Evolutionary conservation across 2,329 filamentous ascomycete species (phyloP).

Genomic region (Fusarium sp.): DNA sequence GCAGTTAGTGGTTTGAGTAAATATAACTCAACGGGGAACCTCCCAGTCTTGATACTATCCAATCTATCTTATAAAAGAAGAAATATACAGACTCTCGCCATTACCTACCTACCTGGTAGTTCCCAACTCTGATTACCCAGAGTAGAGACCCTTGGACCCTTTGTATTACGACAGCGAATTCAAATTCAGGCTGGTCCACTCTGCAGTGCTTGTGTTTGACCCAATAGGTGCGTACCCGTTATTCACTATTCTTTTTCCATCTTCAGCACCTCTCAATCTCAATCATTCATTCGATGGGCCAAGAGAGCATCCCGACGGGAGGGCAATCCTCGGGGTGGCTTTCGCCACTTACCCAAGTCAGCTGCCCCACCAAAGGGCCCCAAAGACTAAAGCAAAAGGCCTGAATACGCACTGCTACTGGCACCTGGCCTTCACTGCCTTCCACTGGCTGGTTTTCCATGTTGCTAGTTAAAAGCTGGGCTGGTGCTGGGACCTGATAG

Average conservation of each 20-base stretch:
- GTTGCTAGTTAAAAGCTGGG: conserved; percentile 6
- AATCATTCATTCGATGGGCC: conserved; percentile 2
- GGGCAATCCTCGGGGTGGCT: conserved; percentile 39
- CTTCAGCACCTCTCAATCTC: neutral
- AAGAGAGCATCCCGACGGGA: conserved; percentile 13
- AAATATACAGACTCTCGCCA: conserved; percentile 7
- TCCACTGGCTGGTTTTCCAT: neutral
- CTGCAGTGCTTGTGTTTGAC: neutral
- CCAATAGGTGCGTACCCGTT: conserved; percentile 18
- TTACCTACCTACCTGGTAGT: conserved; percentile 6
- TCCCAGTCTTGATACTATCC: neutral
- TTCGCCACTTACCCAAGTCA: conserved; percentile 48
- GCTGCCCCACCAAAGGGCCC: conserved; percentile 46
- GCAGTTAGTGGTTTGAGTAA: neutral
- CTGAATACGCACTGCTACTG: conserved; percentile 25
- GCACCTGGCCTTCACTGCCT: conserved; percentile 17
- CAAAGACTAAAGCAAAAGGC: conserved; percentile 28
- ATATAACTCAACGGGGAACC: conserved; percentile 3
- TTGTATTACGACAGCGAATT: conserved; percentile 20
- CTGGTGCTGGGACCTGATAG: neutral
- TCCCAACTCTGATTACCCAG: conserved; percentile 7
- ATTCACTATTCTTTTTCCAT: conserved; percentile 29
- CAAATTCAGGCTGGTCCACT: neutral
- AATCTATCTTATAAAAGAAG: conserved; percentile 5
- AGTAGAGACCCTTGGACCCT: conserved; percentile 36